These are phyloP conservation scores for Wickerhamomyces queroliae DNA, from an alignment of 805 yeast species.

Conservation along the genomic window DNA sequence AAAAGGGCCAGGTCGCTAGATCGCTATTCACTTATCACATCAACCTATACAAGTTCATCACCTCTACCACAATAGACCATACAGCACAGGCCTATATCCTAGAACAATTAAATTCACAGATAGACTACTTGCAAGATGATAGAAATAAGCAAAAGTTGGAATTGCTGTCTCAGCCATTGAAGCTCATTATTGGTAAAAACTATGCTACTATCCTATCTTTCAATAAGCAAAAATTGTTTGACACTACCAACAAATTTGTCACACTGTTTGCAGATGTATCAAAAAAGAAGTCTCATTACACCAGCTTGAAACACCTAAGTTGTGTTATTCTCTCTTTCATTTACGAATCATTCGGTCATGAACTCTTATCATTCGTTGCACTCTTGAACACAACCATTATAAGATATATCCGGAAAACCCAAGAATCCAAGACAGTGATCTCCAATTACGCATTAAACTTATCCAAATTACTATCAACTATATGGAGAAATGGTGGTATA, in stretches of 20 bases:
- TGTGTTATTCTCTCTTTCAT: slow-evolving; percentile 23
- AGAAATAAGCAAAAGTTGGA: slow-evolving; percentile 10
- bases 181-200: slow-evolving; percentile 16
- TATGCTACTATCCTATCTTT: slow-evolving; percentile 14
- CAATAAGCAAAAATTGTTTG: slow-evolving; percentile 19
- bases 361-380: slow-evolving; percentile 29
- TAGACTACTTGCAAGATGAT: slow-evolving; percentile 18
- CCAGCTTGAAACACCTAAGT: slow-evolving; percentile 25
- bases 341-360: slow-evolving; percentile 27
- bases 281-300: slow-evolving; percentile 18
- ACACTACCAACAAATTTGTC: slow-evolving; percentile 24
- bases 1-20: no score
- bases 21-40: neutral
- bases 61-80: neutral
- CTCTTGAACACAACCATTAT: slow-evolving; percentile 22
- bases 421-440: slow-evolving; percentile 17
- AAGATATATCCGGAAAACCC: slow-evolving; percentile 28
- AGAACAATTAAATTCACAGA: slow-evolving; percentile 11
- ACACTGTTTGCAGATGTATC: slow-evolving; percentile 18
- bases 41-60: neutral
- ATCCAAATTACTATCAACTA: slow-evolving; percentile 13
- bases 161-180: slow-evolving; percentile 13
- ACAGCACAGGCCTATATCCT: neutral
- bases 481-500: slow-evolving; percentile 19
- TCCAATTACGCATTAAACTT: slow-evolving; percentile 18